Evolutionary conservation across 129 eudicot genomes (phyloP).

Genomic region (Erigeron canadensis): DNA sequence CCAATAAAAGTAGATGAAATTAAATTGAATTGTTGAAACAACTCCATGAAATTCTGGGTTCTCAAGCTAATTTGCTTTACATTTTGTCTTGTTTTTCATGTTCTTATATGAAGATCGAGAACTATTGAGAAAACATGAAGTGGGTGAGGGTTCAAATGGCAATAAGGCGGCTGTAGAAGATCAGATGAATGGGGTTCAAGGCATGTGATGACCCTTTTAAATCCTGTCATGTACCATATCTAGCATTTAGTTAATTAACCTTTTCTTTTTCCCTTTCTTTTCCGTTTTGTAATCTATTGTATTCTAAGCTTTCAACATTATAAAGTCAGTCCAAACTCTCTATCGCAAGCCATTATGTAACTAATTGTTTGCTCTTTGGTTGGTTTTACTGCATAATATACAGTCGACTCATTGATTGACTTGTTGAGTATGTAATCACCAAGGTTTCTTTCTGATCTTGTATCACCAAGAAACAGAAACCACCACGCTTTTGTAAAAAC

Average conservation of each 20-base stretch:
- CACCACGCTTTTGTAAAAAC: background rate
- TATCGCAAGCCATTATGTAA: background rate
- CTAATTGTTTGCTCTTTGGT: constrained; percentile 16
- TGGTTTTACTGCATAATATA: background rate
- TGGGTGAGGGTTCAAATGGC: constrained; percentile 37
- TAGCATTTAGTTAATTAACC: constrained; percentile 23
- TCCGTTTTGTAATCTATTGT: constrained; percentile 20
- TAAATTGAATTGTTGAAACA: background rate
- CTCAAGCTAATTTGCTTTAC: background rate
- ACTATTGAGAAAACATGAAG: constrained; percentile 36
- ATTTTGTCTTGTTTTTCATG: constrained; percentile 17
- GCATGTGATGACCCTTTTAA: constrained; percentile 12
- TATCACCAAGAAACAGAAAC: background rate
- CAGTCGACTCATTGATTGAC: constrained; percentile 1
- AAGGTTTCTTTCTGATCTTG: constrained; percentile 4
- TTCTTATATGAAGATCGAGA: constrained; percentile 20
- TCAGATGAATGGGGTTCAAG: constrained; percentile 28
- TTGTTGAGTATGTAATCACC: background rate
- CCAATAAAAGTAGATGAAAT: background rate
- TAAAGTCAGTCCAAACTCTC: background rate
- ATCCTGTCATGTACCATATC: constrained; percentile 17
- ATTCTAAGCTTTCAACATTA: constrained; percentile 14
- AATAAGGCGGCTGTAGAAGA: constrained; percentile 28
- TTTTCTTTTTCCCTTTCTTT: background rate
- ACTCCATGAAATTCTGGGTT: background rate